phyloP scores from a whole-genome alignment of 1,139 yeast species.

The Geotrichum histeridarum region DNA sequence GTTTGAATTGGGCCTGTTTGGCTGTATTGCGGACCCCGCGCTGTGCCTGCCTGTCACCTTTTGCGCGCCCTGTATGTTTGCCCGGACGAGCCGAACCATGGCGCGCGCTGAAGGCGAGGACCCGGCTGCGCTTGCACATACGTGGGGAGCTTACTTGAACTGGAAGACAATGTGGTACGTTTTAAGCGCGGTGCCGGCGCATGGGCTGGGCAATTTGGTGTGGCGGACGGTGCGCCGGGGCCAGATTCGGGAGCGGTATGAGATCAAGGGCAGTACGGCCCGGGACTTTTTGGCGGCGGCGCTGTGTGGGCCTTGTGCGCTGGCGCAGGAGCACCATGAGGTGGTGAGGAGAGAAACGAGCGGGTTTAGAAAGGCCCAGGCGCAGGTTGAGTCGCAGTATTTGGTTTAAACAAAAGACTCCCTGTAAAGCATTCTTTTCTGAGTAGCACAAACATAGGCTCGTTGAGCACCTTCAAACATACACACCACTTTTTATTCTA shows the following conservation, averaged over 20 bases:
- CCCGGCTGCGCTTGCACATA: background rate
- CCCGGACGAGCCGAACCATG: background rate
- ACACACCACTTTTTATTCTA: no score
- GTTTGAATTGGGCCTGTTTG: conserved; percentile 1
- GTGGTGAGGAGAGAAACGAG: conserved; percentile 4
- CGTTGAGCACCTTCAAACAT: no score
- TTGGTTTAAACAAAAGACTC: conserved; percentile 3
- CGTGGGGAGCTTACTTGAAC: conserved; percentile 2
- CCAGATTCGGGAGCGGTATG: conserved; percentile 4
- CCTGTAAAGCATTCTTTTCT: no score
- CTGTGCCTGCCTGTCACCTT: background rate
- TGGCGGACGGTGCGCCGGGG: conserved; percentile 3
- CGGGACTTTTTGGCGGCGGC: background rate
- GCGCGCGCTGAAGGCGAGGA: background rate
- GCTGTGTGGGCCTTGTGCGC: conserved; percentile 10
- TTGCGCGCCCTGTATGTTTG: conserved; percentile 6
- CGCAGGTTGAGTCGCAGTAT: conserved; percentile 1
- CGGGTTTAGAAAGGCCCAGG: background rate
- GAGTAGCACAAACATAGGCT: no score
- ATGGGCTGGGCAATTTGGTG: background rate
- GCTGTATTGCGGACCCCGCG: conserved; percentile 1
- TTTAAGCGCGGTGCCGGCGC: background rate
- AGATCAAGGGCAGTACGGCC: conserved; percentile 7
- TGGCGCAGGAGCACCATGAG: conserved; percentile 14
- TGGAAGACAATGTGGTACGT: background rate